A percentile compares a stretch with the other conserved stretches of the same genome.
Evolutionary conservation across 768 basidiomycete species (phyloP).

Genomic region (Butyriboletus loyo): DNA sequence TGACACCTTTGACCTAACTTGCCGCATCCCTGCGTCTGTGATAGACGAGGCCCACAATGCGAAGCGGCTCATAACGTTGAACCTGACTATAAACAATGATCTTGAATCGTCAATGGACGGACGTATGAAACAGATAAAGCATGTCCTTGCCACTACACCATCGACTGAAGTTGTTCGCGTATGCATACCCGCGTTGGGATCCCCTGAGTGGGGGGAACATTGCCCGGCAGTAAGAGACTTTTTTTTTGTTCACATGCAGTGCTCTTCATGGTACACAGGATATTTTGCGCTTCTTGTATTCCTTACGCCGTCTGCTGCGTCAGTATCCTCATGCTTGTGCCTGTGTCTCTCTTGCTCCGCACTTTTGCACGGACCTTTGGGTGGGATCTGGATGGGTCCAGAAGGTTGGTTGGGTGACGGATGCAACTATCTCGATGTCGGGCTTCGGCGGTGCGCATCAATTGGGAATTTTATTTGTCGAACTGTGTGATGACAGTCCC

Average conservation of each 20-base stretch:
- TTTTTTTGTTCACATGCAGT: background rate
- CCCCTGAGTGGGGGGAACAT: constrained; percentile 68
- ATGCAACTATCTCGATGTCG: constrained; percentile 68
- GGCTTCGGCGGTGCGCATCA: constrained; percentile 71
- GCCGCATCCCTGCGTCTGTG: constrained; percentile 50
- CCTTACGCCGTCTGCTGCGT: constrained; percentile 59
- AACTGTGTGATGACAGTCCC: constrained; percentile 7
- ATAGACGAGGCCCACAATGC: constrained; percentile 43
- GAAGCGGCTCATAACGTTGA: constrained; percentile 37
- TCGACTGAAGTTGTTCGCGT: constrained; percentile 48
- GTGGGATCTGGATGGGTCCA: constrained; percentile 70
- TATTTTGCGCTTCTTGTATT: constrained; percentile 69
- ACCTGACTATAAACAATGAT: constrained; percentile 14
- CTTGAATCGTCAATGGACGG: constrained; percentile 18
- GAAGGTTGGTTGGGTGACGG: constrained; percentile 76
- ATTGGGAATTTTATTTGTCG: background rate
- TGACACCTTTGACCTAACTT: constrained; percentile 69
- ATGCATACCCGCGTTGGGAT: constrained; percentile 61
- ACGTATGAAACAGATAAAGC: constrained; percentile 30
- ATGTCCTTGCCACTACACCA: constrained; percentile 25
- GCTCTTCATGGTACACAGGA: constrained; percentile 41
- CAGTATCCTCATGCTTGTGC: constrained; percentile 60
- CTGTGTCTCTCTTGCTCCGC: constrained; percentile 63
- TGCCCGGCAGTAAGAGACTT: constrained; percentile 47
- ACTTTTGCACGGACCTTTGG: constrained; percentile 56